A percentile compares a stretch with the other conserved stretches of the same genome.
These are phyloP conservation scores for Citeromyces hawaiiensis DNA, from an alignment of 1,139 yeast species.

Conservation along the genomic window DNA sequence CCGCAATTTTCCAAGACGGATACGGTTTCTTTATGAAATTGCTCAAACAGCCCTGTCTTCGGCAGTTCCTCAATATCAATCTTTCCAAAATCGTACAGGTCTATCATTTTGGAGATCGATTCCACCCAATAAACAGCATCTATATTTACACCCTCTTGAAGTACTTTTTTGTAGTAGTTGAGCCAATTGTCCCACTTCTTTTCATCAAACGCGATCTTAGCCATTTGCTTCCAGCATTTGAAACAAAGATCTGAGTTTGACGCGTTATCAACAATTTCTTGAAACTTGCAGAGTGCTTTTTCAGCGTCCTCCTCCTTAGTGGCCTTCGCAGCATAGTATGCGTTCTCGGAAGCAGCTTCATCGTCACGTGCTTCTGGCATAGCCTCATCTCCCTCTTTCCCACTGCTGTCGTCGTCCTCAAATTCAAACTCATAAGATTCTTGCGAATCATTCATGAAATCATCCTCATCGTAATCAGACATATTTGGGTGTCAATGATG, in stretches of 20 bases:
- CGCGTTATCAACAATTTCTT: constrained; percentile 18
- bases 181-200: constrained; percentile 23
- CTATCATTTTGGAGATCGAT: constrained; percentile 42
- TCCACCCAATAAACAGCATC: constrained; percentile 43
- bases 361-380: background rate
- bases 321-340: constrained; percentile 47
- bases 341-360: constrained; percentile 24
- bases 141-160: constrained; percentile 16
- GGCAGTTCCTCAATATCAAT: background rate
- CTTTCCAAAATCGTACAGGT: constrained; percentile 20
- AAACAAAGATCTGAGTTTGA: constrained; percentile 27
- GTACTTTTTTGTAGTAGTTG: constrained; percentile 15
- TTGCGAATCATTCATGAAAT: constrained; percentile 14
- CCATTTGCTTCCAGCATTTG: constrained; percentile 51
- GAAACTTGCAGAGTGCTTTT: constrained; percentile 31
- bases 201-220: constrained; percentile 35
- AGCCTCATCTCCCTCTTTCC: constrained; percentile 3
- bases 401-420: constrained; percentile 10
- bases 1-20: background rate
- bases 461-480: constrained; percentile 19
- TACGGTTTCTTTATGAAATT: background rate
- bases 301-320: constrained; percentile 42
- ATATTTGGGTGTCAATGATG: too few species aligned
- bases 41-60: background rate
- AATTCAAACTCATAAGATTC: constrained; percentile 16